A percentile compares a stretch with the other conserved stretches of the same genome.
phyloP scores from a whole-genome alignment of 1,139 yeast genomes.

The Yamadazyma membranifaciens region DNA sequence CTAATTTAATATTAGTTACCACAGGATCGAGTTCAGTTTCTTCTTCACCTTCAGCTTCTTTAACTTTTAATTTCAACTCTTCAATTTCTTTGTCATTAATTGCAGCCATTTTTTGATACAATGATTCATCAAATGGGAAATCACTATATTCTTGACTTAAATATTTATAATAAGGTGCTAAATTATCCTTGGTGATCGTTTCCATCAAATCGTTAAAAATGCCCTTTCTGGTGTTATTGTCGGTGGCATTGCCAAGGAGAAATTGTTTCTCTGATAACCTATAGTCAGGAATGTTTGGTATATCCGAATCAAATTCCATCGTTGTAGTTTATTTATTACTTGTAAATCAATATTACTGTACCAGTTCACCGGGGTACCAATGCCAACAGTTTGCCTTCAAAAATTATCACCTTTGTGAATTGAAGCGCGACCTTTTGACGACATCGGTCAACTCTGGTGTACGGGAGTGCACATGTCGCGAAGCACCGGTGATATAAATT shows the following conservation, averaged over 20 bases:
- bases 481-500: neutral
- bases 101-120: conserved; percentile 50
- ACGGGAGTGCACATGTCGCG: neutral
- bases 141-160: conserved; percentile 51
- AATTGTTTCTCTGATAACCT: conserved; percentile 76
- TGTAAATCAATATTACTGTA: neutral
- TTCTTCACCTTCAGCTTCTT: conserved; percentile 78
- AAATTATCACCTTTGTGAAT: neutral
- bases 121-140: conserved; percentile 56
- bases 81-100: conserved; percentile 56
- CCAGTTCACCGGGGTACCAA: neutral
- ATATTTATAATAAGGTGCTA: conserved; percentile 85
- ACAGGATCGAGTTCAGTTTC: conserved; percentile 87
- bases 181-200: conserved; percentile 55
- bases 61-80: conserved; percentile 60
- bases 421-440: neutral
- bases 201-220: conserved; percentile 48
- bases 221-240: conserved; percentile 29
- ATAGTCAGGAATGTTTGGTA: conserved; percentile 74
- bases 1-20: conserved; percentile 74
- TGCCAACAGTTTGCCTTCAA: conserved; percentile 9
- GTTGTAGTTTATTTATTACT: neutral
- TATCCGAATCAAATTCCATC: conserved; percentile 45
- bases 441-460: neutral
- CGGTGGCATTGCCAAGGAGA: conserved; percentile 39